phyloP scores from a whole-genome alignment of 2,329 filamentous ascomycete genomes.

The Epichloe sp. region DNA sequence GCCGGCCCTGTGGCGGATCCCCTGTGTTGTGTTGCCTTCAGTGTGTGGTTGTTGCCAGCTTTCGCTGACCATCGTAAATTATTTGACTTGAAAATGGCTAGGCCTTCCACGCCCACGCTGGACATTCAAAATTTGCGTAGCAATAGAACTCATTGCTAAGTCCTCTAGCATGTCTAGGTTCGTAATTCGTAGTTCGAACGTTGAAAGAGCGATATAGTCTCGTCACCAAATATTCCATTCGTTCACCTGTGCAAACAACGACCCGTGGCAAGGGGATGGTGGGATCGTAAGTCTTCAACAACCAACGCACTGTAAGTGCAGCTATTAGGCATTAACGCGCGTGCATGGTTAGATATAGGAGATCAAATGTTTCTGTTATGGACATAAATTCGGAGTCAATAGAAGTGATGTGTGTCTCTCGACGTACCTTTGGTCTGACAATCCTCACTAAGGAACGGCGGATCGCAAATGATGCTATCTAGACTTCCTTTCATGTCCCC shows the following conservation, averaged over 20 bases:
- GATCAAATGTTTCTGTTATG: not conserved
- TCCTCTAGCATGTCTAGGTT: constrained; percentile 55
- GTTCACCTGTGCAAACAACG: constrained; percentile 65
- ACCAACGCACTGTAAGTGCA: constrained; percentile 63
- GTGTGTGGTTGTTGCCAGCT: no score
- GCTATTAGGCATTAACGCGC: constrained; percentile 28
- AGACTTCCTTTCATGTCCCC: constrained; percentile 47
- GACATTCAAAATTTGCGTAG: constrained; percentile 65
- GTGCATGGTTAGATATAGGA: not conserved
- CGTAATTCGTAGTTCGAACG: constrained; percentile 51
- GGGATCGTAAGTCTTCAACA: constrained; percentile 33
- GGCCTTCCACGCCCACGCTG: constrained; percentile 26
- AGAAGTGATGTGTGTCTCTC: not conserved
- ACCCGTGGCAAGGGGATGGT: constrained; percentile 23
- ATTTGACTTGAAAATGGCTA: not conserved
- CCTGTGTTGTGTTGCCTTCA: no score
- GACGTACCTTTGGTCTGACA: constrained; percentile 62
- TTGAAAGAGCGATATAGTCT: constrained; percentile 56
- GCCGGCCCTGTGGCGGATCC: no score
- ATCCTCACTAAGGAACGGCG: constrained; percentile 67
- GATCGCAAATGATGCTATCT: constrained; percentile 62
- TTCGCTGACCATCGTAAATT: not conserved
- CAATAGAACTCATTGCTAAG: constrained; percentile 72
- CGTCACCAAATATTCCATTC: constrained; percentile 51
- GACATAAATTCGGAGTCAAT: not conserved